Conservation (phyloP, 495 filamentous ascomycete species). For the Aspergillus carlsbadensis region DNA sequence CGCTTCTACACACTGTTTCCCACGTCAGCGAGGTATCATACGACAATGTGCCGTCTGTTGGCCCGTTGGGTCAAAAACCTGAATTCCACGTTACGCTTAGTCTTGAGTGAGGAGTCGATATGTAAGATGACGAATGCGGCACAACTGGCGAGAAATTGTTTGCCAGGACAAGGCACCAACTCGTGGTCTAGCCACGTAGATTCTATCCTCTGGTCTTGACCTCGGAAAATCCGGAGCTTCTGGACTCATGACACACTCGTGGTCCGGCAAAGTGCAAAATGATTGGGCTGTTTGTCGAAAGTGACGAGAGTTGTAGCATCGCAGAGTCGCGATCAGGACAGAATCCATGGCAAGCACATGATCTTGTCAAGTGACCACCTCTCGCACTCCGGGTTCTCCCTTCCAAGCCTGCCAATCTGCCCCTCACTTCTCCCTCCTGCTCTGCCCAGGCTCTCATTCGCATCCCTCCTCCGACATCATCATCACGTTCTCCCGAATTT, state of each 20-base stretch:
- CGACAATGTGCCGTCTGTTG: conserved; percentile 3
- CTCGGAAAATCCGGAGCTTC: not conserved
- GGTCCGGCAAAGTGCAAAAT: not conserved
- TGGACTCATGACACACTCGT: not conserved
- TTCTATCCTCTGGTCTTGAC: not conserved
- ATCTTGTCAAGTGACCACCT: conserved; percentile 5
- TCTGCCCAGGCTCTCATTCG: not conserved
- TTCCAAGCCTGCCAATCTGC: not conserved
- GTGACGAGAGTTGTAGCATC: not conserved
- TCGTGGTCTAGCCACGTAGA: conserved; percentile 3
- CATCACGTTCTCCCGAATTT: not conserved
- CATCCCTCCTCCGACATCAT: not conserved
- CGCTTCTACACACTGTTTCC: not conserved
- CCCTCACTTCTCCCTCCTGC: not conserved
- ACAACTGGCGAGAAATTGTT: not conserved
- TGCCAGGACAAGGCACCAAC: not conserved
- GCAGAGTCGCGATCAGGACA: not conserved
- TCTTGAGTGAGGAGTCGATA: not conserved
- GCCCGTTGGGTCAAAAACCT: conserved; percentile 5
- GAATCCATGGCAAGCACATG: not conserved
- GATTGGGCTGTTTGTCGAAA: not conserved
- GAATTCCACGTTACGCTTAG: conserved; percentile 2
- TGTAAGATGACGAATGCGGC: conserved; percentile 7
- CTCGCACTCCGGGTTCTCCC: not conserved
- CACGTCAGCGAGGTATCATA: conserved; percentile 7